Percentiles rank a stretch among this genome's conserved stretches.
Evolutionary conservation across 345 rosid genomes (phyloP).

Genomic region (Toxicodendron radicans): DNA sequence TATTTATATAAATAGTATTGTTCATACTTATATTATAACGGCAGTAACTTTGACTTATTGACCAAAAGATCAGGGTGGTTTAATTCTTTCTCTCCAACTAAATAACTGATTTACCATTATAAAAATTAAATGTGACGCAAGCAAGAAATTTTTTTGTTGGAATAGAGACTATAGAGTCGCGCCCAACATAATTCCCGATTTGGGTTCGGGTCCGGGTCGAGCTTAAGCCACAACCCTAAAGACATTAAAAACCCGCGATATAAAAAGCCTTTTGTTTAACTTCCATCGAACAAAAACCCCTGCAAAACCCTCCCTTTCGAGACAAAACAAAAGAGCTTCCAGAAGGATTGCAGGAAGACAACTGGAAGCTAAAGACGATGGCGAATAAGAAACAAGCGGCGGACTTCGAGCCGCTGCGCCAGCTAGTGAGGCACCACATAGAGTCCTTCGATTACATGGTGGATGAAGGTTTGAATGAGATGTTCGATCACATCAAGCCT

Average conservation of each 20-base stretch:
- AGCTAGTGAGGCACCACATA: conserved; percentile 77
- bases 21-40: no score
- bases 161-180: no score
- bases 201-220: no score
- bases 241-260: neutral
- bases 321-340: neutral
- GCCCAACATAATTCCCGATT: no score
- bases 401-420: conserved; percentile 51
- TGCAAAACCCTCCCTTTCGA: neutral
- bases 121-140: no score
- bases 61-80: no score
- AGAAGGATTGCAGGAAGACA: no score
- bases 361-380: neutral
- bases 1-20: no score
- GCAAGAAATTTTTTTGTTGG: no score
- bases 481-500: conserved; percentile 63
- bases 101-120: no score
- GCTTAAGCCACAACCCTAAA: neutral
- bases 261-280: neutral
- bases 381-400: conserved; percentile 20
- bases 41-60: no score
- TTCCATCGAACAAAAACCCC: neutral
- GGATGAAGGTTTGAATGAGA: conserved; percentile 68
- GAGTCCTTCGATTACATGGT: conserved; percentile 86
- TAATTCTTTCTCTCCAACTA: no score